Conservation (phyloP, 1,139 yeast species). For the Pichia sp. region DNA sequence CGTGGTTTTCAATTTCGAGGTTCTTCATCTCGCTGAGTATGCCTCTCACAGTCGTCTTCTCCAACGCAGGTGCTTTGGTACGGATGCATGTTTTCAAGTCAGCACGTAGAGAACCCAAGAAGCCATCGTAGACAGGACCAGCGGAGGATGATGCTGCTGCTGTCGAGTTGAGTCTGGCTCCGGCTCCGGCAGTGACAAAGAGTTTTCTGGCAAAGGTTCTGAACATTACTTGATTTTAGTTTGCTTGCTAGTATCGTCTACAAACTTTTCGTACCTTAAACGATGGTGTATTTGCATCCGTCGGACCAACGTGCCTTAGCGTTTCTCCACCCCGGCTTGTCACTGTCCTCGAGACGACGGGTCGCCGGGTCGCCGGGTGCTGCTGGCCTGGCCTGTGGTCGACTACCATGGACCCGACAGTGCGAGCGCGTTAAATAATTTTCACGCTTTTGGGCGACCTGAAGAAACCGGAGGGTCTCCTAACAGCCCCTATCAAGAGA, state of each 20-base stretch:
- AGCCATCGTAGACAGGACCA: conserved; percentile 33
- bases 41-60: conserved; percentile 53
- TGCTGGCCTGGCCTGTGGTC: too few relatives aligned
- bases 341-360: not conserved
- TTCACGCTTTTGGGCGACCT: not conserved
- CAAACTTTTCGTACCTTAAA: too few relatives aligned
- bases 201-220: conserved; percentile 1
- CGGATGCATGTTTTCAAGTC: conserved; percentile 49
- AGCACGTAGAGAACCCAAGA: conserved; percentile 37
- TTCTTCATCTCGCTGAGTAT: conserved; percentile 58
- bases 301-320: too few relatives aligned
- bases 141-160: conserved; percentile 3
- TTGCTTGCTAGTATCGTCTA: not conserved
- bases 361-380: not conserved
- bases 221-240: not conserved
- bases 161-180: conserved; percentile 11
- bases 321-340: not conserved
- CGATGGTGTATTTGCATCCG: too few relatives aligned
- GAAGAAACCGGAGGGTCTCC: not conserved
- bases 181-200: not conserved
- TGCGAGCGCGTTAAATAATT: not conserved
- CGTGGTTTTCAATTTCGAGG: conserved; percentile 48
- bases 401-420: not conserved
- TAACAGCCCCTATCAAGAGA: not conserved
- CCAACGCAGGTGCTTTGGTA: conserved; percentile 38